Percentiles rank a stretch among this genome's conserved stretches.
Evolutionary conservation across 2,329 filamentous ascomycete genomes (phyloP).

Genomic region (Aspergillus arachidicola): DNA sequence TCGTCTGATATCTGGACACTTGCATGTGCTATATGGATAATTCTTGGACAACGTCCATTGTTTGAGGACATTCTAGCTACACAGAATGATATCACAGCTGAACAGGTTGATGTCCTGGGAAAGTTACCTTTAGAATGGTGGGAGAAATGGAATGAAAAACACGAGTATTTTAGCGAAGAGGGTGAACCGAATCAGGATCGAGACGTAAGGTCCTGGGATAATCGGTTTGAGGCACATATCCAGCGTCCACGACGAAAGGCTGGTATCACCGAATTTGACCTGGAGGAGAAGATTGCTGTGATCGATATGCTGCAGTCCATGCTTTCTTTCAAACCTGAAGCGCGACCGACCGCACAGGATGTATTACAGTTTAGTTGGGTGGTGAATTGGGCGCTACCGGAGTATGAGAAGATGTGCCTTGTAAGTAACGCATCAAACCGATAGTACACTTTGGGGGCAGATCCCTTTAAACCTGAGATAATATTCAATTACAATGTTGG

Average conservation of each 20-base stretch:
- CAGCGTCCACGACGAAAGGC: conserved; percentile 11
- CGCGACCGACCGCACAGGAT: conserved; percentile 17
- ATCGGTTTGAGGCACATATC: conserved; percentile 14
- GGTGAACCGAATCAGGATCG: conserved; percentile 10
- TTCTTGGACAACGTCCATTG: conserved; percentile 31
- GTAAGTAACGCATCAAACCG: too few relatives aligned
- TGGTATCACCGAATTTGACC: conserved; percentile 11
- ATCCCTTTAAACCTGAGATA: too few relatives aligned
- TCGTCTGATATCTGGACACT: conserved; percentile 41
- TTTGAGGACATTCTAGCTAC: conserved; percentile 23
- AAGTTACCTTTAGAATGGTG: conserved; percentile 24
- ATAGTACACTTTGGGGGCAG: too few relatives aligned
- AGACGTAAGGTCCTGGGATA: conserved; percentile 16
- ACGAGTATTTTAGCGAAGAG: conserved; percentile 9
- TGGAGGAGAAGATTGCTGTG: conserved; percentile 20
- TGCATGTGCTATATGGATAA: conserved; percentile 21
- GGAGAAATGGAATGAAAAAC: conserved; percentile 19
- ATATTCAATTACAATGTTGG: too few relatives aligned
- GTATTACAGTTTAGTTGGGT: conserved; percentile 21
- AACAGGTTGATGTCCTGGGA: conserved; percentile 31
- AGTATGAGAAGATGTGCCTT: background rate
- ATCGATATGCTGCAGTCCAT: conserved; percentile 19
- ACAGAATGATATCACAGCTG: conserved; percentile 26
- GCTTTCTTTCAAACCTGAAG: conserved; percentile 18
- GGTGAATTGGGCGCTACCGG: conserved; percentile 22